Evolutionary conservation across 2,329 filamentous ascomycete species (phyloP).

Genomic region (Microascus cirrosus): DNA sequence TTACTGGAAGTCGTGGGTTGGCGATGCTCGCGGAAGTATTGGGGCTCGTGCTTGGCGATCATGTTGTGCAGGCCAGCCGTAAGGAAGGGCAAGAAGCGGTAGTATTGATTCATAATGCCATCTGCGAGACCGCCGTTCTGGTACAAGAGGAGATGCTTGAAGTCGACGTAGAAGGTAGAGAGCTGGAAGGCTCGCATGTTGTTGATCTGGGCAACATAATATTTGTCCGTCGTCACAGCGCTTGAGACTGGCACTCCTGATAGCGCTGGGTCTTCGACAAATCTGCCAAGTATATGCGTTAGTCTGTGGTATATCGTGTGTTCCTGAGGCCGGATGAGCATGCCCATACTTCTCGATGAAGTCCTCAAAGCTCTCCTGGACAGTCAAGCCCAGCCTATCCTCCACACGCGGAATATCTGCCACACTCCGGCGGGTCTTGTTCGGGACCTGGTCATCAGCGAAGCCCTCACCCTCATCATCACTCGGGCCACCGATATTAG

Average conservation of each 20-base stretch:
- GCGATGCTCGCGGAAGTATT: constrained; percentile 87
- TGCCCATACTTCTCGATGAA: constrained; percentile 62
- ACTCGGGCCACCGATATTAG: constrained; percentile 43
- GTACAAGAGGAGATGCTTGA: constrained; percentile 67
- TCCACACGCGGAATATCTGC: constrained; percentile 58
- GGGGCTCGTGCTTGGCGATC: constrained; percentile 87
- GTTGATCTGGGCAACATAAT: constrained; percentile 76
- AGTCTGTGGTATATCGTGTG: neutral
- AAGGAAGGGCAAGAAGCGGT: constrained; percentile 88
- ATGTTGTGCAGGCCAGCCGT: constrained; percentile 81
- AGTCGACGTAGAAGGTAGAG: constrained; percentile 83
- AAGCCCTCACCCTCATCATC: constrained; percentile 53
- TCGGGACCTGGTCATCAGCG: constrained; percentile 52
- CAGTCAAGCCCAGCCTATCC: constrained; percentile 62
- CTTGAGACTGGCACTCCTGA: constrained; percentile 56
- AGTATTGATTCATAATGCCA: constrained; percentile 83
- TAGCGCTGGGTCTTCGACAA: constrained; percentile 56
- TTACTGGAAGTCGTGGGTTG: constrained; percentile 70
- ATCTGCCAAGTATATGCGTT: constrained; percentile 26
- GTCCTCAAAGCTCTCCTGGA: constrained; percentile 66
- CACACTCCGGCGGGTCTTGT: constrained; percentile 26
- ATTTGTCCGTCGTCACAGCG: constrained; percentile 64
- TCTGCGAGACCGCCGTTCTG: constrained; percentile 73
- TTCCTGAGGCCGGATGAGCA: neutral
- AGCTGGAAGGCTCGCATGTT: constrained; percentile 62